Conservation (phyloP, 371 early-diverging fungal species). For the Mucor piriformis region DNA sequence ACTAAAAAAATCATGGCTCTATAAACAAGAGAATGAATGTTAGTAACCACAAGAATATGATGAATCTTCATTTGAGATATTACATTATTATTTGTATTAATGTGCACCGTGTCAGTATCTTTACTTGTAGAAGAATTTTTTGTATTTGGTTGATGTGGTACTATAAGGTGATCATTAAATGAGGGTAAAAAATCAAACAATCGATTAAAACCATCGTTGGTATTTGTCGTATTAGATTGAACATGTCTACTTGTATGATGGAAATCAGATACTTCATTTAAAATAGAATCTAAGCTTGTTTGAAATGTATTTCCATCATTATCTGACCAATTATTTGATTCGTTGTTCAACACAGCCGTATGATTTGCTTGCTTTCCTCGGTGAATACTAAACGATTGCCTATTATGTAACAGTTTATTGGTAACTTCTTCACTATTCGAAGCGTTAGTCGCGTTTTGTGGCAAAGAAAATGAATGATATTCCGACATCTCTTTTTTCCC, state of each 20-base stretch:
- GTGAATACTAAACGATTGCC: too few relatives aligned
- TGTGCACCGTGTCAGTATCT: too few relatives aligned
- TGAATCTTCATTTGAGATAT: not conserved
- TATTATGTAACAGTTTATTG: too few relatives aligned
- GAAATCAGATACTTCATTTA: not conserved
- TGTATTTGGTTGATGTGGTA: not conserved
- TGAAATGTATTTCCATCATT: too few relatives aligned
- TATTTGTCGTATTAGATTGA: not conserved
- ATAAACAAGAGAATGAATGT: too few relatives aligned
- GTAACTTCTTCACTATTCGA: not conserved
- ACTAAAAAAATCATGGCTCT: not conserved
- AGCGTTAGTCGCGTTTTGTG: not conserved
- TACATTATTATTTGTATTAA: not conserved
- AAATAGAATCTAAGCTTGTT: slow-evolving; percentile 6
- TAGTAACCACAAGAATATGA: too few relatives aligned
- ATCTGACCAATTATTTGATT: too few relatives aligned
- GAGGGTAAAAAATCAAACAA: slow-evolving; percentile 22
- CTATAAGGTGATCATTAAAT: slow-evolving; percentile 1
- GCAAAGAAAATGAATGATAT: slow-evolving; percentile 23
- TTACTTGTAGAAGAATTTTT: too few relatives aligned
- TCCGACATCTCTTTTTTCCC: slow-evolving; percentile 16
- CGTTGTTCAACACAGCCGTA: too few relatives aligned
- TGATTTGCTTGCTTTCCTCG: too few relatives aligned
- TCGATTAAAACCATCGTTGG: slow-evolving; percentile 1
- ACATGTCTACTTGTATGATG: not conserved